Evolutionary conservation across 116 monocot species (phyloP).

Genomic region (Phalaenopsis hybrid): DNA sequence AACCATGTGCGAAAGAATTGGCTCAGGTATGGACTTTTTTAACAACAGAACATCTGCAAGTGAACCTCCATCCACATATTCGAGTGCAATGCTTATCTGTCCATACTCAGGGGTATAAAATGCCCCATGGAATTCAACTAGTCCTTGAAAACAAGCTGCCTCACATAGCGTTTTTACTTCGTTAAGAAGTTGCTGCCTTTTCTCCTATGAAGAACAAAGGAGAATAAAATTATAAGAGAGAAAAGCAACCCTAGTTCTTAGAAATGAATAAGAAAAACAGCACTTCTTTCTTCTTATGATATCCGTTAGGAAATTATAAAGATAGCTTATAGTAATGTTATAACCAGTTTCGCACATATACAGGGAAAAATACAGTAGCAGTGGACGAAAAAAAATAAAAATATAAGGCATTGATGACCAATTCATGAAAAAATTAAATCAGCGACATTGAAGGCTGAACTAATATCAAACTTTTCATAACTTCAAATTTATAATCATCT

Average conservation of each 20-base stretch:
- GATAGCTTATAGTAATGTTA: not conserved
- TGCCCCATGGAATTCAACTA: conserved; percentile 93
- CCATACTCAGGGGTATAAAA: conserved; percentile 87
- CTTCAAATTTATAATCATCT: no score
- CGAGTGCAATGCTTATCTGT: conserved; percentile 92
- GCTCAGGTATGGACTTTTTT: conserved; percentile 70
- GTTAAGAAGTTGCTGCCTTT: conserved; percentile 88
- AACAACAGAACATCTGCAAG: conserved; percentile 72
- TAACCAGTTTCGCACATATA: not conserved
- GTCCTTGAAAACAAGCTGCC: conserved; percentile 63
- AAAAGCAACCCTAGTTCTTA: not conserved
- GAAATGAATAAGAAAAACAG: not conserved
- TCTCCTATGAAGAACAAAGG: conserved; percentile 47
- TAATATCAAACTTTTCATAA: no score
- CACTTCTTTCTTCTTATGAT: not conserved
- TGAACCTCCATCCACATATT: conserved; percentile 99
- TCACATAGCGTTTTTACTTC: conserved; percentile 95
- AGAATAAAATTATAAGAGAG: conserved; percentile 3
- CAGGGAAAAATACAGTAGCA: not conserved
- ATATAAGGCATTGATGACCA: no score
- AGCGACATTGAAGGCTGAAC: no score
- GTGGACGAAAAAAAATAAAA: not conserved
- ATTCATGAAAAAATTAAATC: no score
- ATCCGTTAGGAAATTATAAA: not conserved
- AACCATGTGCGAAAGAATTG: conserved; percentile 65